Evolutionary conservation across 441 rosid species (phyloP).

Genomic region (Populus hybrid): DNA sequence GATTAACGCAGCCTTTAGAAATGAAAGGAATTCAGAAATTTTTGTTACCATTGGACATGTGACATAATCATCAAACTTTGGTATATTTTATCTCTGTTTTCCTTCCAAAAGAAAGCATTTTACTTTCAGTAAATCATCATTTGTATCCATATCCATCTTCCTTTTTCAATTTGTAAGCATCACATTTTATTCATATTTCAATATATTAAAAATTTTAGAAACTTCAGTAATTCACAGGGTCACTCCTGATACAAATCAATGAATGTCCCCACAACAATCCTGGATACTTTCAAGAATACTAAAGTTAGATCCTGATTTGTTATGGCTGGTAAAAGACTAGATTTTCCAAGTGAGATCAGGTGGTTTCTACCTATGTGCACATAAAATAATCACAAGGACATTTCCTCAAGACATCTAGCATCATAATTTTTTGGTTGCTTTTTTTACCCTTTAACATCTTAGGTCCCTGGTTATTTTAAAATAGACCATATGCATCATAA

Average conservation of each 20-base stretch:
- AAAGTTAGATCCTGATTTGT: not conserved
- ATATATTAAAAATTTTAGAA: not conserved
- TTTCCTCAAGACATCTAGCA: not conserved
- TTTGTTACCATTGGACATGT: not conserved
- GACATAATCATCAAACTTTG: not conserved
- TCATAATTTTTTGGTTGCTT: not conserved
- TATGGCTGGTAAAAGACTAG: not conserved
- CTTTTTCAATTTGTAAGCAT: not conserved
- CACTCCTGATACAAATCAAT: not conserved
- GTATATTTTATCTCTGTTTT: not conserved
- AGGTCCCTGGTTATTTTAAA: not conserved
- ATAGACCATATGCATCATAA: slow-evolving; percentile 1
- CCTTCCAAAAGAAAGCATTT: not conserved
- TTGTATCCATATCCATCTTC: not conserved
- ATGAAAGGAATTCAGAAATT: not conserved
- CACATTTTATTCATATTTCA: not conserved
- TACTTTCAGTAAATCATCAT: not conserved
- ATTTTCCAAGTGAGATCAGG: not conserved
- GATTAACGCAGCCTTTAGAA: not conserved
- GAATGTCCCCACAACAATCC: slow-evolving; percentile 1
- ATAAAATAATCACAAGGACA: not conserved
- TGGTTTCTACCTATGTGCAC: not conserved
- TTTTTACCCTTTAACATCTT: not conserved
- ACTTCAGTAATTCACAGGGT: not conserved
- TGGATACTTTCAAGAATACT: not conserved